Evolutionary conservation across 2,329 filamentous ascomycete species (phyloP), one percentile per base, ranked within the genome.

Genomic region (Fusarium multiceps): DNA sequence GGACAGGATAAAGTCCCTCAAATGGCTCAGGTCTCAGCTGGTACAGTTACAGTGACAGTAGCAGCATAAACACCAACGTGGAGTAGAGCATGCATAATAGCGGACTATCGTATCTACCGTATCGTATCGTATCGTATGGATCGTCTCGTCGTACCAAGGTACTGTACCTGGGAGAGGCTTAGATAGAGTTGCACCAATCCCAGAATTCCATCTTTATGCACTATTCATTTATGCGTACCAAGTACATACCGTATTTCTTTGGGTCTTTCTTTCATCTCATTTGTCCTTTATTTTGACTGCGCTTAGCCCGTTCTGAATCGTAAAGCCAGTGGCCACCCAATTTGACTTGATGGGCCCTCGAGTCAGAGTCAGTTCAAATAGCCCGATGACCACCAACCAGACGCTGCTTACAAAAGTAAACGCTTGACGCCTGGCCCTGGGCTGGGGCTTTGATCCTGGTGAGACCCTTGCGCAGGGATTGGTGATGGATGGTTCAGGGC

Each of bases 351-450:
- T 46, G 46, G 32, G 43, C 11, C 23, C 37, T 53, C 49, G 68
- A 71, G 68, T 71, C 68, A 71, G 68, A 71, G 68, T 59, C 68
- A 71, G 68, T 58, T 28, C 43, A 63, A 50, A 37, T 37, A 37
- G 40, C 43, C 50, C 49, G 55, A 46, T 71, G 50, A 57, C 54
- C 46, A 40, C 54, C 64, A 68, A 62, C 46, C 56, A 68, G 40
- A 49, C 16, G 30, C 28, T 43, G 32, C 25, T 49, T 45, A 41
- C 32, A 49, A 46, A 43, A 34, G 46, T 43, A 54, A 55, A 55
- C 67, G 59, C 68, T 64, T 68, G 59, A 68, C 63, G 58, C 68
- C 68, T 48, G 30, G 28, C 28, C 28, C 28, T 30, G 28, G 28
- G 28, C 28, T 14, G 27, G 25, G 43, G 42, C 54, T 50, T 50